Evolutionary conservation across 768 basidiomycete genomes (phyloP), one percentile per base, ranked within the genome.

Genomic region (Butyriboletus loyo): DNA sequence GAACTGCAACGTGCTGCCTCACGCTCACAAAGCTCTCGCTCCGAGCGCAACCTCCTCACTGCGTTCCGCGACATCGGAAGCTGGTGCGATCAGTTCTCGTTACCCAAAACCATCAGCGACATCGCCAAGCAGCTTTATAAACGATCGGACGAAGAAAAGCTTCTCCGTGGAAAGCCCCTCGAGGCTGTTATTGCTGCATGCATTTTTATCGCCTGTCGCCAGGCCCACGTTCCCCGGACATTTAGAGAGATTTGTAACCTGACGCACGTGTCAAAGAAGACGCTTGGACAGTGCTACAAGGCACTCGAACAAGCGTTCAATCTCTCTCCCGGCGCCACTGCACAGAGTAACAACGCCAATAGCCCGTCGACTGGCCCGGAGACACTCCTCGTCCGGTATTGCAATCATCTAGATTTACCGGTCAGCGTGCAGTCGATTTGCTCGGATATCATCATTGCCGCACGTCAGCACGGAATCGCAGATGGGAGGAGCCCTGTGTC

Each of bases 51-150:
- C 65, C 81, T 98, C 49, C 81, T 90, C 50, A 83, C 84, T 45
- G 94, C 92, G 11, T 98, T 93, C 75, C 85, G 88, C 49, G 88
- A 95, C 62, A 98, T 98, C 54, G 84, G 85, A 22, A 87, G 81
- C 71, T 92, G 92, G 90, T 97, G 93, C 74, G 96, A 98, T 66
- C 87, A 89, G 62, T 97, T 98, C 73, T 92, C 90, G 37, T 80
- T 98, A 13, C 92, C 93, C 0, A 92, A 92, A 71, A 89, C 86
- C 30, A 95, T 98, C 67, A 86, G 86, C 80, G 92, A 97, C 65
- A 93, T 93, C 56, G 94, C 94, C 44, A 97, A 98, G 71, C 94
- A 97, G 74, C 78, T 98, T 9, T 98, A 95, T 78, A 97, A 96
- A 73, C 89, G 95, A 40, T 91, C 92, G 19, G 93, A 97, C 70